Base-by-base conservation (phyloP, 495 filamentous ascomycete genomes). In the Thermochaetoides thermophila region DNA sequence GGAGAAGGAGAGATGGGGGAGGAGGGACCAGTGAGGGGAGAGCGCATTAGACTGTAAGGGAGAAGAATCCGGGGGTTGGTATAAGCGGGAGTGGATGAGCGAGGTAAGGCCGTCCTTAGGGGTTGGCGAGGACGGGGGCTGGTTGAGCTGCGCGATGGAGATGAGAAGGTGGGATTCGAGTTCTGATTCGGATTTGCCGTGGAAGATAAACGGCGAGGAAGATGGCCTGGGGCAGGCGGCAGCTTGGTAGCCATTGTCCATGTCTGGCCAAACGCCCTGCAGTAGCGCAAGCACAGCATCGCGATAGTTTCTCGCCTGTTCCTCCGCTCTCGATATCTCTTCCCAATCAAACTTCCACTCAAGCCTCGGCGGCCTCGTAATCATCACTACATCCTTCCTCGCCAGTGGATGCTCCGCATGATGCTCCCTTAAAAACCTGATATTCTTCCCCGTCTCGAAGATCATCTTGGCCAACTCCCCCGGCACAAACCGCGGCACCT, bases 401-500 rank as follows among this genome's bases (percentile, higher is more conserved):
- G 72, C 65, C 29, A 95, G 59, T 0, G 81, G 79, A 52, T 95
- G 84, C 5, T 77, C 64, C n/a, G 83, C 72, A 44, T 85, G 77
- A 44, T 80, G 72, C 9, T 57, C 60, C 36, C 74, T 71, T 13
- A 95, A 57, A 34, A 91, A 71, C 17, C 80, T 68, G 29, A 94
- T 54, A 43, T 77, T 85, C 39, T 72, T 68, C 1, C 82, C 84
- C 12, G 70, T 79, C 46, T 96, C 84, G 34, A 81, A 85, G 11
- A 85, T 69, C 10, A 63, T 51, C 17, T 68, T 58, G 8, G 74
- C 73, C 41, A 76, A 64, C 15, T 84, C 81, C 19, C 53, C 44
- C 0, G 71, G 65, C 8, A 87, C 62, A 38, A 82, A 82, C 0
- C 60, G 70, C 7, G 78, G 83, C 50, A 81, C 67, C 38, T 65